These are phyloP conservation scores for Chaetomium strumarium DNA, from an alignment of 2,329 filamentous ascomycete species.

Conservation along the genomic window DNA sequence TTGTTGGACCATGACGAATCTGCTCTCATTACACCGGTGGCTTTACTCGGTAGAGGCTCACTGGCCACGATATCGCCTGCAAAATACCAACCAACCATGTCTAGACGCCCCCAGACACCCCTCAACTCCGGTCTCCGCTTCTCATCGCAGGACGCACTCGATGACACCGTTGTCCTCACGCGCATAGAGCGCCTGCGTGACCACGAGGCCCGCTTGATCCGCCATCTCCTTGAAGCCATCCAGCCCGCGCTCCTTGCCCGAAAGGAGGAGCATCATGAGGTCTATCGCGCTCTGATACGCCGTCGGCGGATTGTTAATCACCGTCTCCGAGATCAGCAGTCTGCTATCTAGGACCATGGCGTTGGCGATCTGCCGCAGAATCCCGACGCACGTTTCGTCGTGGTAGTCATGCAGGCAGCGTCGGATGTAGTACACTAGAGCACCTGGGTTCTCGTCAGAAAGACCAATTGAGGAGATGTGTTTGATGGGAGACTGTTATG, in stretches of 20 bases:
- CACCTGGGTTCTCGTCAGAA: slow-evolving; percentile 17
- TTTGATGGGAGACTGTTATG: background rate
- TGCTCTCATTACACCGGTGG: too few relatives aligned
- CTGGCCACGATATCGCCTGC: too few relatives aligned
- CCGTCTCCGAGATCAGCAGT: slow-evolving; percentile 31
- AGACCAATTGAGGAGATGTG: background rate
- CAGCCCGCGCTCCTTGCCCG: slow-evolving; percentile 31
- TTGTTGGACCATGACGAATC: too few relatives aligned
- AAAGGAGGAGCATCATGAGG: slow-evolving; percentile 30
- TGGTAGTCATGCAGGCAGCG: slow-evolving; percentile 29
- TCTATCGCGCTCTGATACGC: slow-evolving; percentile 24
- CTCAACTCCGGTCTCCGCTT: background rate
- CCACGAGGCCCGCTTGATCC: slow-evolving; percentile 25
- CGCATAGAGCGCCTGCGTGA: slow-evolving; percentile 21
- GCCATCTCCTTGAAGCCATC: slow-evolving; percentile 25
- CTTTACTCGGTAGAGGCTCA: too few relatives aligned
- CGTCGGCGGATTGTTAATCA: slow-evolving; percentile 23
- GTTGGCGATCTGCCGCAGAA: slow-evolving; percentile 17
- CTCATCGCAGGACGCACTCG: slow-evolving; percentile 7
- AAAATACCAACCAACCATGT: too few relatives aligned
- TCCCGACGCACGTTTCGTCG: slow-evolving; percentile 21
- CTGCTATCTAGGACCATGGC: slow-evolving; percentile 31
- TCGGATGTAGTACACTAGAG: slow-evolving; percentile 28
- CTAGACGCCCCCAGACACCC: background rate
- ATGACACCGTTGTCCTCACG: slow-evolving; percentile 12